A percentile compares a stretch with the other conserved stretches of the same genome.
Evolutionary conservation across 192 early-diverging fungal genomes (phyloP).

Genomic region (Rhizophagus prolifer): DNA sequence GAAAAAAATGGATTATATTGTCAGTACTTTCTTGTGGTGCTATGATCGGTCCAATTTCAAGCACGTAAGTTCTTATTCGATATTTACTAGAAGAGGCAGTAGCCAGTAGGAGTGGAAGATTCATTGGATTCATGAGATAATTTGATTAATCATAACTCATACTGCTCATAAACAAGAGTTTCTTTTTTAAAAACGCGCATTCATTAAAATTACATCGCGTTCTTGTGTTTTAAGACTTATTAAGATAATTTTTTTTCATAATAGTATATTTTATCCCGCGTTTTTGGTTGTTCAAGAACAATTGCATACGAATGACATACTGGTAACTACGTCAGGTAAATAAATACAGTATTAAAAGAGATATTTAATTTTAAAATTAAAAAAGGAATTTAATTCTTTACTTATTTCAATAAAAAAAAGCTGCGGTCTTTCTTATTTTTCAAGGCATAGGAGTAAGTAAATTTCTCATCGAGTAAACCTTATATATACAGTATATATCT

Average conservation of each 20-base stretch:
- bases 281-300: background rate
- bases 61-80: background rate
- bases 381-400: background rate
- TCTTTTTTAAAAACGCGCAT: too few species aligned
- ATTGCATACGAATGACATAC: constrained; percentile 1
- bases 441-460: constrained; percentile 3
- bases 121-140: too few species aligned
- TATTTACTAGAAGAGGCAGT: too few species aligned
- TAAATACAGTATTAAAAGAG: background rate
- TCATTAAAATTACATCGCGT: too few species aligned
- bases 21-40: background rate
- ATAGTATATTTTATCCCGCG: constrained; percentile 23
- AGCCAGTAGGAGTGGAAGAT: too few species aligned
- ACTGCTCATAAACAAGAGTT: too few species aligned
- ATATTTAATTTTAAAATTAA: background rate
- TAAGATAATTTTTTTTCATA: background rate
- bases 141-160: too few species aligned
- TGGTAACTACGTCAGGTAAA: background rate
- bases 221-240: background rate
- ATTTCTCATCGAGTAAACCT: too few species aligned
- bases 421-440: background rate
- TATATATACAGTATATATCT: too few species aligned
- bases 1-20: background rate
- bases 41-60: background rate
- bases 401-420: background rate